Evolutionary conservation across 2,329 filamentous ascomycete genomes (phyloP).

Genomic region (Gnomoniopsis smithogilvyi): DNA sequence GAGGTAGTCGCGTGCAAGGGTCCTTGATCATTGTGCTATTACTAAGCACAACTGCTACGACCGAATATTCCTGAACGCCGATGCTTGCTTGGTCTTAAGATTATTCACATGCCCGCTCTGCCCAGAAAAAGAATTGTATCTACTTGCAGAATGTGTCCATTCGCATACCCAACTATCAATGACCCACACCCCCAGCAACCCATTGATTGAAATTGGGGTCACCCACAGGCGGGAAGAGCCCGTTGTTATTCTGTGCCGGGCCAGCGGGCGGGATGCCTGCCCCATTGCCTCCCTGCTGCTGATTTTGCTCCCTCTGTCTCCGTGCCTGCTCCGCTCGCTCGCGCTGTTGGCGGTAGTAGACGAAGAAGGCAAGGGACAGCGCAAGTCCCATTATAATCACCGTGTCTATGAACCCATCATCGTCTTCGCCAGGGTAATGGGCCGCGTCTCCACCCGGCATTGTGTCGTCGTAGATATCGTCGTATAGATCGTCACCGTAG

Average conservation of each 20-base stretch:
- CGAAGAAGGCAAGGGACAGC: slow-evolving; percentile 68
- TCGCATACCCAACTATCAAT: slow-evolving; percentile 36
- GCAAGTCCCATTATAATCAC: slow-evolving; percentile 78
- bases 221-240: slow-evolving; percentile 51
- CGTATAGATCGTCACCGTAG: slow-evolving; percentile 58
- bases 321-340: slow-evolving; percentile 49
- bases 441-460: slow-evolving; percentile 58
- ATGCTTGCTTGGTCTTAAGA: slow-evolving; percentile 1
- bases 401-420: slow-evolving; percentile 79
- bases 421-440: slow-evolving; percentile 50
- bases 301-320: slow-evolving; percentile 24
- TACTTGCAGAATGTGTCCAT: slow-evolving; percentile 21
- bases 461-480: slow-evolving; percentile 52
- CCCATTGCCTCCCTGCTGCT: slow-evolving; percentile 13
- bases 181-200: slow-evolving; percentile 60
- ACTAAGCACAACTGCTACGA: slow-evolving; percentile 2
- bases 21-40: slow-evolving; percentile 6
- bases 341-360: slow-evolving; percentile 76
- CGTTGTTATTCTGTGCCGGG: slow-evolving; percentile 21
- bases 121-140: neutral
- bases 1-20: slow-evolving; percentile 5
- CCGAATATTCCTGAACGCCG: slow-evolving; percentile 5
- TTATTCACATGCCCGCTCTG: neutral
- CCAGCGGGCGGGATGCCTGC: slow-evolving; percentile 2
- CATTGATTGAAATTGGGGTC: slow-evolving; percentile 68